Evolutionary conservation across 352 stramenopile genomes (phyloP), one percentile per base, ranked within the genome.

Genomic region (Halophytophthora batemanensis): DNA sequence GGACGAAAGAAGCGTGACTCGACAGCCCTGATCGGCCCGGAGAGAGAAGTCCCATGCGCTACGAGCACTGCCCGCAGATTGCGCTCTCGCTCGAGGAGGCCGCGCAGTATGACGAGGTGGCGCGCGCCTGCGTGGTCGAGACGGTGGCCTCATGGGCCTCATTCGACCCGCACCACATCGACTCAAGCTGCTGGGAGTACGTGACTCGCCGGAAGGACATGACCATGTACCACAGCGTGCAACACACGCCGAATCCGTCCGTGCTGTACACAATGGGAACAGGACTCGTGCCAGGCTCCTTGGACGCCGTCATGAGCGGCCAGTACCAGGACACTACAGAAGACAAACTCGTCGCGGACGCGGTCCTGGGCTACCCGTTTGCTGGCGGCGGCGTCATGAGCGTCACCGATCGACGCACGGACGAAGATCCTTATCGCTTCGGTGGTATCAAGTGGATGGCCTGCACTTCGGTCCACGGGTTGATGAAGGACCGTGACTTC

Each of bases 361-460:
- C 65, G n/a, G 35, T 76, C 13, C 47, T 76, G 8, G 61, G 70
- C 12, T 63, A 74, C 52, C 55, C 66, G 34, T 36, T 77, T 6
- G 53, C 73, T 12, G 71, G 72, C 34, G 64, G 52, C 13, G 59
- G 48, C 3, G 53, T 78, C 12, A 45, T 81, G 18, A 56, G 62
- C 35, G 64, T 61, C 1, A 61, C 55, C 19, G 56, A 74, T 53
- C 54, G 58, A 7, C 64, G 64, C 3, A 68, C 50, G 12, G 17
- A 51, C 0, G 49, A 74, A 1, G 58, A 59, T 12, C 71, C 71
- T 17, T 81, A 65, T 40, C 61, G 57, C 31, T 81, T 78, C 37
- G 64, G 61, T 2, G 71, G 71, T 17, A 76, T 81, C 56, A 77
- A 78, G 48, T 81, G 68, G 71, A 62, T 73, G 29, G 67, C 68